These are phyloP conservation scores for Mucor piriformis DNA, from an alignment of 371 early-diverging fungal genomes.

Conservation along the genomic window DNA sequence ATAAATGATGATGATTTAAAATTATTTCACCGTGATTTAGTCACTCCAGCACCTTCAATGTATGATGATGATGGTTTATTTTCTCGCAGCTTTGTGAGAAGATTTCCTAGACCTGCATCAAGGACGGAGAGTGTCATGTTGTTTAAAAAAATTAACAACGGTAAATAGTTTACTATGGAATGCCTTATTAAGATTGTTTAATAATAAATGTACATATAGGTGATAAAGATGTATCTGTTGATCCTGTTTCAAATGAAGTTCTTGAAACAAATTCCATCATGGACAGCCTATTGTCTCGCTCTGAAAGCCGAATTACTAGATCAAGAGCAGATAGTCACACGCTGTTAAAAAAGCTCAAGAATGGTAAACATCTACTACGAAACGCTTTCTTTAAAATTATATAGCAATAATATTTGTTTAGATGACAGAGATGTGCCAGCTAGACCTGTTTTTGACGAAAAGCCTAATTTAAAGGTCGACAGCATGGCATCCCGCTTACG, in stretches of 20 bases:
- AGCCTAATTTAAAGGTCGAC: no score
- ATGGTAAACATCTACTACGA: no score
- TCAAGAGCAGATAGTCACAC: background rate
- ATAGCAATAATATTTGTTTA: no score
- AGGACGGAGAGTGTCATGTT: constrained; percentile 27
- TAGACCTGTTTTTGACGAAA: no score
- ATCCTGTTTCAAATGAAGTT: constrained; percentile 21
- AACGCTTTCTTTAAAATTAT: background rate
- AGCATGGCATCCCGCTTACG: no score
- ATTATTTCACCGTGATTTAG: constrained; percentile 19
- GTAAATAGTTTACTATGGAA: constrained; percentile 4
- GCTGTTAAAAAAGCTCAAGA: no score
- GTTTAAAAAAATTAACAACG: constrained; percentile 26
- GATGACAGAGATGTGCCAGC: no score
- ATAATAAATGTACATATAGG: constrained; percentile 5
- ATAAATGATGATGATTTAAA: constrained; percentile 28
- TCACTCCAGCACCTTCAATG: constrained; percentile 25
- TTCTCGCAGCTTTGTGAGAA: constrained; percentile 7
- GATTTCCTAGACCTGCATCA: constrained; percentile 6
- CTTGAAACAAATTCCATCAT: constrained; percentile 17
- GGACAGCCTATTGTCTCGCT: constrained; percentile 9
- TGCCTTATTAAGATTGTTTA: background rate
- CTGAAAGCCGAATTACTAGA: constrained; percentile 7
- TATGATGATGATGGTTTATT: constrained; percentile 9
- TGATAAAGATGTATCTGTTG: constrained; percentile 20